Base-by-base conservation (phyloP, 2,329 filamentous ascomycete species). In the Colletotrichum tamarilloi region DNA sequence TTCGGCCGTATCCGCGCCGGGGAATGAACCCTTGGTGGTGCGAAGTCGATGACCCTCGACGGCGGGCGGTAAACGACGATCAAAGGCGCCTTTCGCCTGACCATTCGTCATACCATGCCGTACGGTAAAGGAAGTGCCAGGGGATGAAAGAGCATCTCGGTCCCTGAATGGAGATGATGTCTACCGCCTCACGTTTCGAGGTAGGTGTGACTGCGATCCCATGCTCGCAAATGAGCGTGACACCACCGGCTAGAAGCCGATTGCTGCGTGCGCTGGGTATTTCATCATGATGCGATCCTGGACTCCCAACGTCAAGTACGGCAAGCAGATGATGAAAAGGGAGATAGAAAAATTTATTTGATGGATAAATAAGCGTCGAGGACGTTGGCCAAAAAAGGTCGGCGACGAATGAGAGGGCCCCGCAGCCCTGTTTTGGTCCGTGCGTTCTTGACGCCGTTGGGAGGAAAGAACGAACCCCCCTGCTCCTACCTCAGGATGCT, bases 401-500 rank as follows among this genome's bases (percentile, higher is more conserved):
- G 70, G 70, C 66, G 30, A 73, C 70, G 70, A 72, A 69, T 32
- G 12, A 16, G 28, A 57, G 62, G 52, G 66, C 67, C 70, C 70
- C 59, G 16, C 59, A 55, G 28, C 30, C 5, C 38, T 30, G 19
- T 9, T 2, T 2, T 55, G 55, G 55, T 16, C 32, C 55, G 60
- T 70, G 70, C 66, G 14, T 6, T 49, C n/a, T 3, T 5, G 26
- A 53, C 46, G 60, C 28, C 60, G 60, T 62, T 62, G 19, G 12
- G 26, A 14, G 30, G 56, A 32, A 22, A 11, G 56, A 8, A 22
- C 28, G 28, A 19, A 46, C 22, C 59, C 22, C 59, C 7, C 19
- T 32, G 53, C 14, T 30, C 14, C 6, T 19, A 7, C 38, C 11
- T 42, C 5, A 16, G 12, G 6, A 6, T 30, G 3, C 9, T 30